phyloP scores from a whole-genome alignment of 768 basidiomycete genomes.

The Phylloporus sp. region DNA sequence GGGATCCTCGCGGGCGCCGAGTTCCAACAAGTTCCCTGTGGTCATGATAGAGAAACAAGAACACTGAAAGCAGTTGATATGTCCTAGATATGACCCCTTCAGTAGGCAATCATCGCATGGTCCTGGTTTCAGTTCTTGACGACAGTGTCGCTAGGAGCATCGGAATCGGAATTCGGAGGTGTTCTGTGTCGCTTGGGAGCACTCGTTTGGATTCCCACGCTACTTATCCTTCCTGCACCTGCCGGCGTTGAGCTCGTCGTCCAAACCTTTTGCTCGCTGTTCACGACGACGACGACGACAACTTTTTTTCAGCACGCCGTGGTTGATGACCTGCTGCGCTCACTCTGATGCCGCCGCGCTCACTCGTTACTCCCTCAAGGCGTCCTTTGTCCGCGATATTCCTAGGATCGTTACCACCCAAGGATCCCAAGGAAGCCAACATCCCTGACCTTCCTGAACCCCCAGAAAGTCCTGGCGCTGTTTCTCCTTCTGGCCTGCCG shows the following conservation, averaged over 20 bases:
- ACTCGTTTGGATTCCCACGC: conserved; percentile 24
- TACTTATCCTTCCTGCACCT: conserved; percentile 13
- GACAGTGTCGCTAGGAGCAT: not conserved
- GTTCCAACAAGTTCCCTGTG: too few species aligned
- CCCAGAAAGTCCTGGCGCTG: conserved; percentile 53
- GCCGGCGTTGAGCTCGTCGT: conserved; percentile 20
- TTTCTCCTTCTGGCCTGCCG: conserved; percentile 65
- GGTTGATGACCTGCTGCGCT: conserved; percentile 27
- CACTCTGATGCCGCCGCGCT: conserved; percentile 49
- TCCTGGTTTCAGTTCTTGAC: too few species aligned
- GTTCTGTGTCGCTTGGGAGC: not conserved
- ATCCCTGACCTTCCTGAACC: conserved; percentile 71
- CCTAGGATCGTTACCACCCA: conserved; percentile 43
- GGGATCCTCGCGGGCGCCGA: too few species aligned
- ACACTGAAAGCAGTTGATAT: too few species aligned
- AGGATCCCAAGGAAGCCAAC: conserved; percentile 34
- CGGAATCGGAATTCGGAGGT: conserved; percentile 23
- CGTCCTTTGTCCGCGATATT: conserved; percentile 64
- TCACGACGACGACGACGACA: conserved; percentile 21
- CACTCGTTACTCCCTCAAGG: conserved; percentile 36
- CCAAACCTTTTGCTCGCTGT: conserved; percentile 23
- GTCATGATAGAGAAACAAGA: too few species aligned
- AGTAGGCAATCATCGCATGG: too few species aligned
- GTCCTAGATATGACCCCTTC: too few species aligned
- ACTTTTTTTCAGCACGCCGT: conserved; percentile 11